Evolutionary conservation across 1,284 basidiomycete genomes (phyloP).

Genomic region (Farysia itapuensis): DNA sequence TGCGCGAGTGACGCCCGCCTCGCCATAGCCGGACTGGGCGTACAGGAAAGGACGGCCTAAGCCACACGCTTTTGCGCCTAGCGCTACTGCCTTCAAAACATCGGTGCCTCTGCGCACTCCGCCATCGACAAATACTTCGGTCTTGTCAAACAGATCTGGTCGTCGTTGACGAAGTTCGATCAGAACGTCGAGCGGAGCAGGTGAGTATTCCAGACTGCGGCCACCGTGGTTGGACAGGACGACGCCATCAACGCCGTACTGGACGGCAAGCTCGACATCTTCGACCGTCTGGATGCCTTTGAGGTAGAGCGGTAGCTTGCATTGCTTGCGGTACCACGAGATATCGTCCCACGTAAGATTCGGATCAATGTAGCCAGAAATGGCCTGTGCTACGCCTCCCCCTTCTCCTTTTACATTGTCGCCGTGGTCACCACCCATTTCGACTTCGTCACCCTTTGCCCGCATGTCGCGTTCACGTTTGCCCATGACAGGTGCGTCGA

Average conservation of each 20-base stretch:
- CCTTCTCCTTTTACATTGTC: constrained; percentile 35
- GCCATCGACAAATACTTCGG: constrained; percentile 84
- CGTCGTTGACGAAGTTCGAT: constrained; percentile 69
- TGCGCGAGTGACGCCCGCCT: constrained; percentile 75
- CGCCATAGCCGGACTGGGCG: constrained; percentile 85
- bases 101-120: constrained; percentile 73
- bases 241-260: constrained; percentile 65
- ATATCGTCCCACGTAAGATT: constrained; percentile 65
- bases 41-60: constrained; percentile 87
- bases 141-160: constrained; percentile 64
- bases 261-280: constrained; percentile 69
- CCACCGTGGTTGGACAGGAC: constrained; percentile 63
- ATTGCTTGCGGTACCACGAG: constrained; percentile 74
- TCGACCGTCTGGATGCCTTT: constrained; percentile 71
- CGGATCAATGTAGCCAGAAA: constrained; percentile 64
- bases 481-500: constrained; percentile 82
- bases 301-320: constrained; percentile 77
- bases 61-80: constrained; percentile 80
- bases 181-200: constrained; percentile 61
- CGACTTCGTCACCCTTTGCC: constrained; percentile 59
- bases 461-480: constrained; percentile 78
- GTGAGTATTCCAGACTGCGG: constrained; percentile 53
- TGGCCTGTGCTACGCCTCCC: constrained; percentile 62
- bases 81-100: constrained; percentile 84
- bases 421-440: constrained; percentile 50